Conservation (phyloP, 2,329 filamentous ascomycete genomes). For the Pezicula carpinea region DNA sequence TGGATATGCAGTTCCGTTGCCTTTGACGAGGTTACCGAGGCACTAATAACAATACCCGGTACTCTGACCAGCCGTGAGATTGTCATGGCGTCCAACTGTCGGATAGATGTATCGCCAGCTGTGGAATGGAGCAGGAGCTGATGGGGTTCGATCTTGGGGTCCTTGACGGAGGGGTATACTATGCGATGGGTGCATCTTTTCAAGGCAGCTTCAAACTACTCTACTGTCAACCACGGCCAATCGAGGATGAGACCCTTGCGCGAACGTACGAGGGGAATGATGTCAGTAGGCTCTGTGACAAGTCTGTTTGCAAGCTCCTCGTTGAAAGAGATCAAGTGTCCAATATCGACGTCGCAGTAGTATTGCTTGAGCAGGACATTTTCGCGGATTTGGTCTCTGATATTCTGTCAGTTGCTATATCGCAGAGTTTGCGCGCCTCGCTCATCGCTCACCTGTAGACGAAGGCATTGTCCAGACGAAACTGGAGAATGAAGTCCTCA, state of each 20-base stretch:
- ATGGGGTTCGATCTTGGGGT: slow-evolving; percentile 62
- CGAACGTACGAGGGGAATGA: slow-evolving; percentile 77
- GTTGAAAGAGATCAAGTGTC: slow-evolving; percentile 92
- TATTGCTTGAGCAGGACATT: slow-evolving; percentile 93
- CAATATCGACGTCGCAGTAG: slow-evolving; percentile 94
- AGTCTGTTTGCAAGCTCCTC: slow-evolving; percentile 90
- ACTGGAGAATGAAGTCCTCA: slow-evolving; percentile 88
- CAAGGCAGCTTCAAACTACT: slow-evolving; percentile 82
- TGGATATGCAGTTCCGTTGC: slow-evolving; percentile 81
- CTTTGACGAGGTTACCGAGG: slow-evolving; percentile 94
- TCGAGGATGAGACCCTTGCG: not conserved
- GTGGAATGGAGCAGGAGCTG: slow-evolving; percentile 93
- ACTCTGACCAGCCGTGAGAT: slow-evolving; percentile 95
- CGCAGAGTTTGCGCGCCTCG: not conserved
- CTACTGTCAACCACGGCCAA: slow-evolving; percentile 1
- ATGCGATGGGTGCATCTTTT: slow-evolving; percentile 91
- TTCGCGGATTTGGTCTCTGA: slow-evolving; percentile 87
- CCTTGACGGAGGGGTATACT: slow-evolving; percentile 71
- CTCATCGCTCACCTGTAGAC: slow-evolving; percentile 71
- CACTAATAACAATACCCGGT: slow-evolving; percentile 95
- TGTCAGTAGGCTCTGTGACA: slow-evolving; percentile 83
- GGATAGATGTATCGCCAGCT: slow-evolving; percentile 85
- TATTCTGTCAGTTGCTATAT: slow-evolving; percentile 24
- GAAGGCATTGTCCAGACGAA: slow-evolving; percentile 89
- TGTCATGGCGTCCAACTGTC: slow-evolving; percentile 86